Percentiles rank a stretch among this genome's conserved stretches.
phyloP scores from a whole-genome alignment of 2,329 filamentous ascomycete species.

The Fusarium denticulatum region DNA sequence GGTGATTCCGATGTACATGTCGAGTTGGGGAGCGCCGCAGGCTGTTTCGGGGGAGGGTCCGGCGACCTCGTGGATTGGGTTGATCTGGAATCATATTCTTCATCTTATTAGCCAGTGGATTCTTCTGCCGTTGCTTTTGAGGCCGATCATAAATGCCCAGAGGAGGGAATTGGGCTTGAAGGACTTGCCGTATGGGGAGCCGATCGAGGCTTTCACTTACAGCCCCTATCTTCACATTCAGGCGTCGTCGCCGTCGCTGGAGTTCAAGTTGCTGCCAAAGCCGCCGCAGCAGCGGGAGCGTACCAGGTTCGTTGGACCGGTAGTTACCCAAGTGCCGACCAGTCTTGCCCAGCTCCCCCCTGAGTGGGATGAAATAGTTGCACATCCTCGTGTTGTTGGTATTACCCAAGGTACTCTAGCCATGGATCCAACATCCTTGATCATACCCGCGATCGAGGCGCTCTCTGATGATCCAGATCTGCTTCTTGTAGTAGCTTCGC shows the following conservation, averaged over 20 bases:
- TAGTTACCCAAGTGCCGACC: slow-evolving; percentile 41
- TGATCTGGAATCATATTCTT: slow-evolving; percentile 42
- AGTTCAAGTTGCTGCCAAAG: slow-evolving; percentile 45
- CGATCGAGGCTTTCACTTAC: slow-evolving; percentile 48
- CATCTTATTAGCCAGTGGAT: slow-evolving; percentile 45
- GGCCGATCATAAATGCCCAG: slow-evolving; percentile 46
- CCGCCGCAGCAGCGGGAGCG: slow-evolving; percentile 25
- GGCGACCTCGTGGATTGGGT: slow-evolving; percentile 39
- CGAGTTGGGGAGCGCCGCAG: slow-evolving; percentile 43
- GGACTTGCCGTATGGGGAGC: slow-evolving; percentile 44
- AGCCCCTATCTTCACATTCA: slow-evolving; percentile 53
- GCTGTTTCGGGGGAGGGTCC: slow-evolving; percentile 48
- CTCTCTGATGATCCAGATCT: slow-evolving; percentile 42
- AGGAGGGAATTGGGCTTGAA: slow-evolving; percentile 43
- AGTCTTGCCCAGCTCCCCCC: slow-evolving; percentile 38
- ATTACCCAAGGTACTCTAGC: slow-evolving; percentile 53
- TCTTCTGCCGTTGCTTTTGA: slow-evolving; percentile 41
- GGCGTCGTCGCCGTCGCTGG: slow-evolving; percentile 48
- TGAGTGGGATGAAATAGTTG: slow-evolving; percentile 47
- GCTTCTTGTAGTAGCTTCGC: slow-evolving; percentile 49
- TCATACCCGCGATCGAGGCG: slow-evolving; percentile 51
- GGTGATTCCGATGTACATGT: slow-evolving; percentile 52
- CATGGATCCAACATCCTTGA: slow-evolving; percentile 50
- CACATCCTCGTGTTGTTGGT: slow-evolving; percentile 45
- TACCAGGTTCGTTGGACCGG: slow-evolving; percentile 48